Evolutionary conservation across 139 green algal species (phyloP).

Genomic region (Picochlorum sp.): DNA sequence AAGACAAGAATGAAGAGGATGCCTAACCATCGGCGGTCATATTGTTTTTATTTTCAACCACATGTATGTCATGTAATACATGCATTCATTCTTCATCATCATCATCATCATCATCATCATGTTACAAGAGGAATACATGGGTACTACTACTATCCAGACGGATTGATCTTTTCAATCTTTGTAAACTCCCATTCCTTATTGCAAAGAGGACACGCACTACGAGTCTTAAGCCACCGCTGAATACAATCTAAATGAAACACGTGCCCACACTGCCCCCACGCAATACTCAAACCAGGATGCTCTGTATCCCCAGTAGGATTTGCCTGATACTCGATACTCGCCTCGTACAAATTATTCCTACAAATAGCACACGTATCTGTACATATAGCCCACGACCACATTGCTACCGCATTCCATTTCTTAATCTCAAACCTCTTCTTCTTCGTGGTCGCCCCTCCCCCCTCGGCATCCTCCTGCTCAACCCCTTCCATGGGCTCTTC

Average conservation of each 20-base stretch:
- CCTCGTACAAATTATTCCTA: constrained; percentile 96
- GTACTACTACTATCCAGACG: not conserved
- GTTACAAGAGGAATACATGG: not conserved
- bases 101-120: too few relatives aligned
- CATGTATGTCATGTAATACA: too few relatives aligned
- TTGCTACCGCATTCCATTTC: constrained; percentile 96
- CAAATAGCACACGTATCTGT: constrained; percentile 96
- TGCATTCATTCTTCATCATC: too few relatives aligned
- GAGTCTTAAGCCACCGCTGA: constrained; percentile 92
- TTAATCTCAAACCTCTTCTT: constrained; percentile 90
- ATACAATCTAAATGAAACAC: constrained; percentile 99
- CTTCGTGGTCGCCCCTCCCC: constrained; percentile 33
- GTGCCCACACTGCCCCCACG: constrained; percentile 90
- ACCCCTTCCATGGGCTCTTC: not conserved
- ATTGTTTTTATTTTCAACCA: not conserved
- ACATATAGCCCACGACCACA: constrained; percentile 94
- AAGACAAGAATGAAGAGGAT: constrained; percentile 10
- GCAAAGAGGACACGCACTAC: constrained; percentile 85
- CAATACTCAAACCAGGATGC: constrained; percentile 84
- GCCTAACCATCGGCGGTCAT: not conserved
- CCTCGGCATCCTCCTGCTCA: constrained; percentile 19
- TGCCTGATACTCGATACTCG: constrained; percentile 97
- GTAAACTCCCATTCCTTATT: constrained; percentile 93
- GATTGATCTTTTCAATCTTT: constrained; percentile 69
- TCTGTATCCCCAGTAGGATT: constrained; percentile 86